Evolutionary conservation across 805 yeast genomes (phyloP), one percentile per base, ranked within the genome.

Genomic region (Monosporozyma solicola): DNA sequence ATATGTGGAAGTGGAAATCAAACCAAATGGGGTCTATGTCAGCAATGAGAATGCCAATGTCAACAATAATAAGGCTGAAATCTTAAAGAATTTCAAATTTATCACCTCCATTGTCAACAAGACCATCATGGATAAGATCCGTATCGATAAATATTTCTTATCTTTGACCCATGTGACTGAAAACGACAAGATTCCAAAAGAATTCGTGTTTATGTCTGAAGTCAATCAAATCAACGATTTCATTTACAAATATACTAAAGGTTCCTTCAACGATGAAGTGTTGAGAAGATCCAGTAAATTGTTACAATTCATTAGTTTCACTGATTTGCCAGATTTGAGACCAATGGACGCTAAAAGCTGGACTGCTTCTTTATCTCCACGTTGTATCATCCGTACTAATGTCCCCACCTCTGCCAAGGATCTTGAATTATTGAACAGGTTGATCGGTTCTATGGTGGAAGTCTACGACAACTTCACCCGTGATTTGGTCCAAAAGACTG

Each of bases 141-240:
- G 98, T 71, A 82, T 77, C 49, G 80, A 80, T 53, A 84, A 86
- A 72, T 94, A 89, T 72, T 92, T 74, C 71, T 74, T 92, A 64
- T 85, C 96, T 1, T 77, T 91, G 64, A 87, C 98, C 58, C 87
- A 81, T 60, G 87, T 96, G 44, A 61, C 84, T 44, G 95, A 89
- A 66, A 81, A 85, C 27, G 67, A 77, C 29, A 76, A 79, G 59
- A 74, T 92, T 61, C 96, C 97, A 37, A 61, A 72, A 47, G 81
- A 85, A 57, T 87, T 78, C 64, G 96, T 88, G 29, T 88, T 80
- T 72, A 91, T 94, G 98, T 76, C 86, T 61, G 99, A 94, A 75
- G 81, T 81, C 53, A 77, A 83, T 56, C 98, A 92, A 67, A 76
- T 87, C 72, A 89, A 84, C 59, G 88, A 82, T 5, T 72, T 80